These are phyloP conservation scores for Calocybe indica DNA, from an alignment of 768 basidiomycete species.

Conservation along the genomic window DNA sequence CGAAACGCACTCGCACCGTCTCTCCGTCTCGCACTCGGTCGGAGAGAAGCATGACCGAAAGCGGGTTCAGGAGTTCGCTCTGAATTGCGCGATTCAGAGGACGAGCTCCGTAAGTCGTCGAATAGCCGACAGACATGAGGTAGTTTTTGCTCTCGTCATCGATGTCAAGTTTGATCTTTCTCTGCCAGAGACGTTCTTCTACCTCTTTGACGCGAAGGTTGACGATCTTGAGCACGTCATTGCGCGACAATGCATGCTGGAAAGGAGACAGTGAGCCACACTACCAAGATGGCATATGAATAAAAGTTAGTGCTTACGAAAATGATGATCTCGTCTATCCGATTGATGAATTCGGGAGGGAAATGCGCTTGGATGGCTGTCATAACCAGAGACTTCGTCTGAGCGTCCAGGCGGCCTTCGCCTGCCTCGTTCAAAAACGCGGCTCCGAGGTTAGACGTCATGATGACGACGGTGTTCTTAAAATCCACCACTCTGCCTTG, in stretches of 20 bases:
- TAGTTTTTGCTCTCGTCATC: conserved; percentile 74
- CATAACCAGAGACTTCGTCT: conserved; percentile 67
- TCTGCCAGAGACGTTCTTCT: conserved; percentile 68
- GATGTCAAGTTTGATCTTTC: conserved; percentile 77
- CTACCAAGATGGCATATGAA: conserved; percentile 10
- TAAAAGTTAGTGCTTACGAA: conserved; percentile 43
- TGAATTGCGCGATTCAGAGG: conserved; percentile 91
- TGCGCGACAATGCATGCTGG: conserved; percentile 74
- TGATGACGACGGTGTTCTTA: conserved; percentile 88
- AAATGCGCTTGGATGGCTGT: conserved; percentile 78
- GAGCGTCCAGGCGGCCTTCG: conserved; percentile 58
- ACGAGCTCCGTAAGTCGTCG: conserved; percentile 82
- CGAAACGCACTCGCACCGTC: conserved; percentile 66
- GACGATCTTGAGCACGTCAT: conserved; percentile 79
- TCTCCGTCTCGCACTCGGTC: conserved; percentile 82
- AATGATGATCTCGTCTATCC: conserved; percentile 82
- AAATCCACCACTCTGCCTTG: conserved; percentile 89
- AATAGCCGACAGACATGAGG: conserved; percentile 72
- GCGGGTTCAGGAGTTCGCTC: conserved; percentile 85
- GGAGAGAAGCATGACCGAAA: conserved; percentile 80
- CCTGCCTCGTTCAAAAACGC: conserved; percentile 69
- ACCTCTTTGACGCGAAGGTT: conserved; percentile 85
- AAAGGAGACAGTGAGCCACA: conserved; percentile 19
- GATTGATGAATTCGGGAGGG: conserved; percentile 90
- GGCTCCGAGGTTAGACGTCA: conserved; percentile 91